Percentiles rank a stretch among this genome's conserved stretches.
phyloP scores from a whole-genome alignment of 2,329 filamentous ascomycete species.

The Fusarium euwallaceae region DNA sequence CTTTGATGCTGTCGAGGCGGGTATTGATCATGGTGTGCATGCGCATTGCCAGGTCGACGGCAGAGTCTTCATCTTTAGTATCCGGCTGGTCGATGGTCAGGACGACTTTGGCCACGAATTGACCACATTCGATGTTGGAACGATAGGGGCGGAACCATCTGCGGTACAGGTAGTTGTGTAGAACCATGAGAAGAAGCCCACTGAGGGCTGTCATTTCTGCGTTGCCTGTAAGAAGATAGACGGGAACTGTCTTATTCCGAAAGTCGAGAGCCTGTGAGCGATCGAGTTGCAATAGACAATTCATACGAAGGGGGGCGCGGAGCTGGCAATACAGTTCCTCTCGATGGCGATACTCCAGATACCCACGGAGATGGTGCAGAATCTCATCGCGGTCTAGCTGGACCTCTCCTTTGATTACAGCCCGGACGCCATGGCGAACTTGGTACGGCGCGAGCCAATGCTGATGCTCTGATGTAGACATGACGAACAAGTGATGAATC shows the following conservation, averaged over 20 bases:
- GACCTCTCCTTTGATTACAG: background rate
- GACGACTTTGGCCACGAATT: background rate
- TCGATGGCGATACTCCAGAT: background rate
- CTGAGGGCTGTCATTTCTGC: background rate
- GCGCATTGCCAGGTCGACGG: background rate
- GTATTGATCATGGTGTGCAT: conserved; percentile 9
- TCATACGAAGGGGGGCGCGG: background rate
- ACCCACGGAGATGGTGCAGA: conserved; percentile 3
- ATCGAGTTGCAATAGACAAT: background rate
- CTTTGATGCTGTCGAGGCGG: background rate
- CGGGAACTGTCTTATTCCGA: conserved; percentile 3
- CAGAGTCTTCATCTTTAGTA: background rate
- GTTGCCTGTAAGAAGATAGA: conserved; percentile 1
- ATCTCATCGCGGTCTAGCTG: background rate
- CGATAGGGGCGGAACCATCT: conserved; percentile 15
- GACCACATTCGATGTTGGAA: conserved; percentile 5
- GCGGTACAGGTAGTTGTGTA: conserved; percentile 11
- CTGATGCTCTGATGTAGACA: background rate
- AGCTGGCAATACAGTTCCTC: background rate
- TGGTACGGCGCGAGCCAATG: background rate
- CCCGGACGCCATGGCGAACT: background rate
- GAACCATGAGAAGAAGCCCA: background rate
- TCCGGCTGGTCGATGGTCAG: background rate
- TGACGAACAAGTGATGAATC: background rate
- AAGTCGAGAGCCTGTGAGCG: background rate